Conservation (phyloP, 192 early-diverging fungal genomes). For the Lobosporangium transversale region DNA sequence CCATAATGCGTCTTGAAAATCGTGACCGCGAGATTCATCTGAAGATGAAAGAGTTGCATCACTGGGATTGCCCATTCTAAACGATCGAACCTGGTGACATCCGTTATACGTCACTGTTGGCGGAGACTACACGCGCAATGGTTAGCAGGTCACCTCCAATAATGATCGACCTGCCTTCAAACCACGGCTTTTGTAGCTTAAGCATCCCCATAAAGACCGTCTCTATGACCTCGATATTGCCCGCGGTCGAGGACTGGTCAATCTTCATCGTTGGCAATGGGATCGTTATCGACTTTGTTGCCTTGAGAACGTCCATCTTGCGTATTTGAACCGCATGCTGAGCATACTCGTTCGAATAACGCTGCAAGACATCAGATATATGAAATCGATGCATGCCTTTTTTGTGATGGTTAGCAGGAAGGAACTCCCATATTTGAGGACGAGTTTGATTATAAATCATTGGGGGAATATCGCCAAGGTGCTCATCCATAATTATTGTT, state of each 20-base stretch:
- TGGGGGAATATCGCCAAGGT: neutral
- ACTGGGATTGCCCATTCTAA: conserved; percentile 8
- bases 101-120: neutral
- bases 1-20: conserved; percentile 19
- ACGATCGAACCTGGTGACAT: neutral
- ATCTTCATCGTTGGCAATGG: conserved; percentile 12
- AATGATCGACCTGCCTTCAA: neutral
- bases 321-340: neutral
- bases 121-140: neutral
- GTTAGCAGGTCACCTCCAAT: conserved; percentile 15
- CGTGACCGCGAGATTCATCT: neutral
- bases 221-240: conserved; percentile 1
- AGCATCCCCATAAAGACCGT: neutral
- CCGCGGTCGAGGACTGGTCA: conserved; percentile 4
- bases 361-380: neutral
- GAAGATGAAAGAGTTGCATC: conserved; percentile 17
- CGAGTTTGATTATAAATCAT: neutral
- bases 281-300: neutral
- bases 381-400: neutral
- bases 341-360: neutral
- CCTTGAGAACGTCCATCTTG: neutral
- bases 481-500: neutral
- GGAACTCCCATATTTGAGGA: neutral
- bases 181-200: neutral
- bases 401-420: neutral